Conservation (phyloP, 2,329 filamentous ascomycete genomes). For the Daldinia sp. region DNA sequence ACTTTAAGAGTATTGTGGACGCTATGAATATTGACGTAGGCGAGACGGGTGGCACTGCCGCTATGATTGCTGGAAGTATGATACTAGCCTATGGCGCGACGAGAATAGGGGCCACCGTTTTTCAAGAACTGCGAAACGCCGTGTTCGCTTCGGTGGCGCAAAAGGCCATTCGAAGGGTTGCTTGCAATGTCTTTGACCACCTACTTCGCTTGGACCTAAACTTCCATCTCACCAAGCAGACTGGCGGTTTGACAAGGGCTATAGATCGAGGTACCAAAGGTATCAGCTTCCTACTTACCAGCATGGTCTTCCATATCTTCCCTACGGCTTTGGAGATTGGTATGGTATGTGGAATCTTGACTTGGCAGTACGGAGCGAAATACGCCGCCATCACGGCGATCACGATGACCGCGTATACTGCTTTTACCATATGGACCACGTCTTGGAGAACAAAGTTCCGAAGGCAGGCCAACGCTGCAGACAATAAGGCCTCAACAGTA, state of each 20-base stretch:
- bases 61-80: conserved; percentile 89
- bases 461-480: conserved; percentile 93
- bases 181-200: conserved; percentile 92
- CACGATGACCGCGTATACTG: conserved; percentile 94
- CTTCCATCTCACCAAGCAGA: conserved; percentile 95
- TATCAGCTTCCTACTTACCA: conserved; percentile 95
- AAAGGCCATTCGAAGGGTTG: conserved; percentile 92
- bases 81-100: conserved; percentile 93
- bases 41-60: conserved; percentile 87
- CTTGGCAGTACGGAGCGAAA: conserved; percentile 91
- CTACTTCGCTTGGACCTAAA: conserved; percentile 87
- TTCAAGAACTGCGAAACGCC: conserved; percentile 94
- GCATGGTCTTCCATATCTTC: conserved; percentile 98
- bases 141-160: conserved; percentile 97
- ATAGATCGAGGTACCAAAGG: conserved; percentile 98
- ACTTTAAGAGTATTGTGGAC: conserved; percentile 98
- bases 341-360: conserved; percentile 95
- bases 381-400: conserved; percentile 91
- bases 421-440: conserved; percentile 97
- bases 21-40: conserved; percentile 96
- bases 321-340: conserved; percentile 94
- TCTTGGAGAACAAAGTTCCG: conserved; percentile 98
- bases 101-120: conserved; percentile 87
- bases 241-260: conserved; percentile 90
- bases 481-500: conserved; percentile 94